Conservation (phyloP, 2,329 filamentous ascomycete genomes). For the Metarhizium humberi region DNA sequence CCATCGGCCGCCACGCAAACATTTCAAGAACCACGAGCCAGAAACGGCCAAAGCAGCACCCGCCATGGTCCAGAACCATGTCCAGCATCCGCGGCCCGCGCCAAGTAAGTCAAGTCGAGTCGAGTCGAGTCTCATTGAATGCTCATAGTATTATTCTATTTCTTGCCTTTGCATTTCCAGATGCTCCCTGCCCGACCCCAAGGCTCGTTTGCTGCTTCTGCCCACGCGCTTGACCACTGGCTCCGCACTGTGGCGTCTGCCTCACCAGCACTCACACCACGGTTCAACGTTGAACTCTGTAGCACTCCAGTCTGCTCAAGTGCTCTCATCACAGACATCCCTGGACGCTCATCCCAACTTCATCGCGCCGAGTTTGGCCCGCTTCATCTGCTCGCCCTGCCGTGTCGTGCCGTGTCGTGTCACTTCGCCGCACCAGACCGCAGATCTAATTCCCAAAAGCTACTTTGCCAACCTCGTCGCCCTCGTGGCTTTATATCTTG, state of each 20-base stretch:
- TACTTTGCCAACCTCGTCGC: neutral
- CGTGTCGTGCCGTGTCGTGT: neutral
- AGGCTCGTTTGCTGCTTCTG: neutral
- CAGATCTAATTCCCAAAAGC: too few species aligned
- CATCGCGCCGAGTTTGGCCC: neutral
- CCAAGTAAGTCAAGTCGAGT: neutral
- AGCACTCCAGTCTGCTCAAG: neutral
- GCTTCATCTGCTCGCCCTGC: neutral
- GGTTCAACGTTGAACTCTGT: neutral
- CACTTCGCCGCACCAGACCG: neutral
- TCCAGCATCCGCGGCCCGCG: neutral
- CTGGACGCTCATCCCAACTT: neutral
- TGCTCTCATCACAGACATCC: neutral
- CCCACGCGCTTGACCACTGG: neutral
- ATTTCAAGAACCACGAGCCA: neutral
- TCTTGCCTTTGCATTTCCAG: neutral
- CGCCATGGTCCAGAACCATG: neutral
- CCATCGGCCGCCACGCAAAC: constrained; percentile 5
- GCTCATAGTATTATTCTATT: neutral
- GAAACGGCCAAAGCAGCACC: neutral
- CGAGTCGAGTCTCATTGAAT: neutral
- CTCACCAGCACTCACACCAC: neutral
- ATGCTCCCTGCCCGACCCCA: neutral
- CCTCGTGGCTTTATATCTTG: neutral
- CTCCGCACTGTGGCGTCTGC: neutral